Conservation (phyloP, 2,329 filamentous ascomycete genomes). For the Phaeosphaeria sp. region DNA sequence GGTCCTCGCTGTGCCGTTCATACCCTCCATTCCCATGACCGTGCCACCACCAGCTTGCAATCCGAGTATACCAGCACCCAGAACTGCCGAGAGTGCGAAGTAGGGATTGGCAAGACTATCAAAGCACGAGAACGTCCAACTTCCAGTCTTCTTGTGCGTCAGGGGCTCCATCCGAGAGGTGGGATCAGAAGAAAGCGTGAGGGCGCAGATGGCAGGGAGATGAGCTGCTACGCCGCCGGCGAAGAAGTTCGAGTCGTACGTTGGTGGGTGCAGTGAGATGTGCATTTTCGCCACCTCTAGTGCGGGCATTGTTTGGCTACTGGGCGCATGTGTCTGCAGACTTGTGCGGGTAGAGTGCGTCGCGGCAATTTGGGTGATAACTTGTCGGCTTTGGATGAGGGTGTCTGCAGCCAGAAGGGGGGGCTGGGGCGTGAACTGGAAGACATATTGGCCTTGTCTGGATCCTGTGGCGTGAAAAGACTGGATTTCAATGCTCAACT, state of each 20-base stretch:
- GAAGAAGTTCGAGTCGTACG: constrained; percentile 68
- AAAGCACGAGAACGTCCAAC: constrained; percentile 81
- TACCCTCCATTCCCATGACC: constrained; percentile 52
- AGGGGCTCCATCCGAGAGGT: not conserved
- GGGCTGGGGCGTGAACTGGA: constrained; percentile 69
- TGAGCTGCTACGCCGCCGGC: constrained; percentile 73
- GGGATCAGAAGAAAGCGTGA: constrained; percentile 58
- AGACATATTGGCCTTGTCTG: constrained; percentile 77
- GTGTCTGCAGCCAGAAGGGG: constrained; percentile 74
- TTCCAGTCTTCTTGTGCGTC: constrained; percentile 53
- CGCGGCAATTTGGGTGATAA: constrained; percentile 69
- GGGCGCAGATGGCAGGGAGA: constrained; percentile 70
- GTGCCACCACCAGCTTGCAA: constrained; percentile 48
- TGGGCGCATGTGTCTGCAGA: constrained; percentile 74
- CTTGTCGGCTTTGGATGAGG: constrained; percentile 73
- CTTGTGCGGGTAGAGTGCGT: constrained; percentile 70
- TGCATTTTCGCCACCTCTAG: constrained; percentile 68
- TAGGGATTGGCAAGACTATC: constrained; percentile 84
- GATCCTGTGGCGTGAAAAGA: constrained; percentile 75
- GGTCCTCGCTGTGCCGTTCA: not conserved
- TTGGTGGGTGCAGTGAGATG: constrained; percentile 65
- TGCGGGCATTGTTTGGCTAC: constrained; percentile 60
- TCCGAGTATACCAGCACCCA: constrained; percentile 66
- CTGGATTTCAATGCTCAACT: constrained; percentile 70
- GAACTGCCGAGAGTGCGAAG: constrained; percentile 67